A percentile compares a stretch with the other conserved stretches of the same genome.
Conservation (phyloP, 2,329 filamentous ascomycete genomes). For the Volutella citrinella region DNA sequence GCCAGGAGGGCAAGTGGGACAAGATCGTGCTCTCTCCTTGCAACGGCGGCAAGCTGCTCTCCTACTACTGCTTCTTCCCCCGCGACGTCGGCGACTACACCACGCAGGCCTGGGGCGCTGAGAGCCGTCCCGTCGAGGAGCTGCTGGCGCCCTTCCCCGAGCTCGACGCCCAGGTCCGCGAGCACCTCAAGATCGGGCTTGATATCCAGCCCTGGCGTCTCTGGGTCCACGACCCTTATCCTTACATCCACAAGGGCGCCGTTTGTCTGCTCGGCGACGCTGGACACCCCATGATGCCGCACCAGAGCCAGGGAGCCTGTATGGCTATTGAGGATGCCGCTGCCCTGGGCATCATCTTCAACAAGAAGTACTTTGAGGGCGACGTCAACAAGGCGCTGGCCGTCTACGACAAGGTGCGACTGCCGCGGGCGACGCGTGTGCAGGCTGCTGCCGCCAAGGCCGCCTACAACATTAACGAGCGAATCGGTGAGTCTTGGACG, state of each 20-base stretch:
- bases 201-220: constrained; percentile 65
- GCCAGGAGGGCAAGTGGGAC: constrained; percentile 59
- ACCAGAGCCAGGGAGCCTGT: constrained; percentile 67
- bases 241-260: constrained; percentile 48
- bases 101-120: constrained; percentile 57
- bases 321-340: constrained; percentile 68
- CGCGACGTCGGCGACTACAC: constrained; percentile 47
- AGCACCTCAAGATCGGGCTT: constrained; percentile 56
- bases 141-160: constrained; percentile 58
- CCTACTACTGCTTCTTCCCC: constrained; percentile 70
- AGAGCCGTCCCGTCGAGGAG: constrained; percentile 52
- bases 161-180: constrained; percentile 55
- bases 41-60: constrained; percentile 61
- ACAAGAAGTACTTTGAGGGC: constrained; percentile 41
- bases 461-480: constrained; percentile 59
- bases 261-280: constrained; percentile 64
- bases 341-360: constrained; percentile 60
- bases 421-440: constrained; percentile 53
- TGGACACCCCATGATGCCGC: constrained; percentile 66
- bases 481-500: constrained; percentile 45
- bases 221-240: constrained; percentile 60
- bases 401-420: constrained; percentile 50
- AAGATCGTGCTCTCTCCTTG: constrained; percentile 71
- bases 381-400: constrained; percentile 45
- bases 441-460: constrained; percentile 57